These are phyloP conservation scores for Aspergillus kassunensis DNA, from an alignment of 495 filamentous ascomycete species.

Conservation along the genomic window DNA sequence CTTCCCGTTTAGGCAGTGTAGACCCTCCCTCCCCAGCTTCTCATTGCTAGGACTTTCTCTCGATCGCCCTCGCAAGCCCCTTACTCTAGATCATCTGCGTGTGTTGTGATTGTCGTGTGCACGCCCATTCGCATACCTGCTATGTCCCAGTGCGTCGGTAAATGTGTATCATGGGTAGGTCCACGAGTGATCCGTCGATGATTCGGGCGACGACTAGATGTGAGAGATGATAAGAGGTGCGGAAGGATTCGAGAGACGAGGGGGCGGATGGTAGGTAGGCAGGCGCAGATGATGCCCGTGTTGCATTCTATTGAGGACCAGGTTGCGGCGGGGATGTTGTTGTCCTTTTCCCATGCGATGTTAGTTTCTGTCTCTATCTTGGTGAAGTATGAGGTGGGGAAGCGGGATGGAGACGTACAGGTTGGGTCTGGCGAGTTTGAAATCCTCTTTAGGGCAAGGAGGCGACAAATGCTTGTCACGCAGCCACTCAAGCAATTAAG, in stretches of 20 bases:
- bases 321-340: constrained; percentile 54
- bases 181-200: constrained; percentile 13
- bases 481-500: constrained; percentile 33
- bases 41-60: constrained; percentile 24
- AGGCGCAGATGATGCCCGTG: constrained; percentile 80
- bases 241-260: constrained; percentile 50
- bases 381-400: not conserved
- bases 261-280: constrained; percentile 82
- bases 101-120: constrained; percentile 28
- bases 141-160: constrained; percentile 29
- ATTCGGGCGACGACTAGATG: constrained; percentile 10
- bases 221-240: constrained; percentile 29
- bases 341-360: constrained; percentile 38
- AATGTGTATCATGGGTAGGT: not conserved
- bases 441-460: constrained; percentile 35
- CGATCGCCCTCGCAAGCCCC: constrained; percentile 23
- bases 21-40: too few relatives aligned
- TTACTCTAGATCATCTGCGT: constrained; percentile 32
- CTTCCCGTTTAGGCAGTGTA: too few relatives aligned
- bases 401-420: constrained; percentile 21
- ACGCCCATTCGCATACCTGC: constrained; percentile 8
- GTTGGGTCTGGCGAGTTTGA: constrained; percentile 40
- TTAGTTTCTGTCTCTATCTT: too few relatives aligned
- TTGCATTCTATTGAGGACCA: constrained; percentile 95
- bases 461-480: constrained; percentile 41